Conservation (phyloP, 2,329 filamentous ascomycete species). For the Ascochyta viciae-villosae region DNA sequence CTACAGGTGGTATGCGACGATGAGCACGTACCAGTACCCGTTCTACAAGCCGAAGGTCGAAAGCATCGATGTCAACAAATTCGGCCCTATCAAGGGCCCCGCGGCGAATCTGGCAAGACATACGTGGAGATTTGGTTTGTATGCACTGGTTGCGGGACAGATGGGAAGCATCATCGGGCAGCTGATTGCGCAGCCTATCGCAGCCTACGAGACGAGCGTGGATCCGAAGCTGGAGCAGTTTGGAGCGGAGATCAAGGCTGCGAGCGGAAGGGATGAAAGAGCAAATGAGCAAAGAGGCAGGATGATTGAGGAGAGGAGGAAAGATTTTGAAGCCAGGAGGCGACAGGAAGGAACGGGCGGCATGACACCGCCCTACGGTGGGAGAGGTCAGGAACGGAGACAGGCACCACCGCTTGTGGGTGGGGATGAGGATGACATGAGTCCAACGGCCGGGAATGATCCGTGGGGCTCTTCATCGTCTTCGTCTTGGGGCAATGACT, state of each 20-base stretch:
- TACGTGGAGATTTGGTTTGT: slow-evolving; percentile 37
- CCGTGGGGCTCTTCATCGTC: slow-evolving; percentile 26
- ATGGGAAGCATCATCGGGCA: slow-evolving; percentile 46
- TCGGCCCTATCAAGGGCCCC: slow-evolving; percentile 43
- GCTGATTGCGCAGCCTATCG: slow-evolving; percentile 42
- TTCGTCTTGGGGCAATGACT: slow-evolving; percentile 22
- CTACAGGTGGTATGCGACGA: slow-evolving; percentile 46
- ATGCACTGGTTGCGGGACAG: slow-evolving; percentile 34
- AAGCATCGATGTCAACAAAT: slow-evolving; percentile 50
- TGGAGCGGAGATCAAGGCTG: slow-evolving; percentile 43
- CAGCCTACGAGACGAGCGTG: slow-evolving; percentile 42
- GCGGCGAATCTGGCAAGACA: slow-evolving; percentile 40
- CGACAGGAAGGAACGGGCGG: slow-evolving; percentile 29
- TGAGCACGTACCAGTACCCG: slow-evolving; percentile 50
- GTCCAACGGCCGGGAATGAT: slow-evolving; percentile 52
- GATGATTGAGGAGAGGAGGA: slow-evolving; percentile 28
- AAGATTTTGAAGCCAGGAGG: slow-evolving; percentile 27
- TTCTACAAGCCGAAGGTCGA: slow-evolving; percentile 50
- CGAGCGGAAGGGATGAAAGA: slow-evolving; percentile 21
- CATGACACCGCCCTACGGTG: slow-evolving; percentile 50
- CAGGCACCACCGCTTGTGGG: slow-evolving; percentile 17
- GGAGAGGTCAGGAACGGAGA: slow-evolving; percentile 22
- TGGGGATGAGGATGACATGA: slow-evolving; percentile 52
- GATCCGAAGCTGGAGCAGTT: slow-evolving; percentile 53
- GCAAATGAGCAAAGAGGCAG: slow-evolving; percentile 20